Conservation (phyloP, 2,329 filamentous ascomycete genomes). For the Diaporthe vaccinii region DNA sequence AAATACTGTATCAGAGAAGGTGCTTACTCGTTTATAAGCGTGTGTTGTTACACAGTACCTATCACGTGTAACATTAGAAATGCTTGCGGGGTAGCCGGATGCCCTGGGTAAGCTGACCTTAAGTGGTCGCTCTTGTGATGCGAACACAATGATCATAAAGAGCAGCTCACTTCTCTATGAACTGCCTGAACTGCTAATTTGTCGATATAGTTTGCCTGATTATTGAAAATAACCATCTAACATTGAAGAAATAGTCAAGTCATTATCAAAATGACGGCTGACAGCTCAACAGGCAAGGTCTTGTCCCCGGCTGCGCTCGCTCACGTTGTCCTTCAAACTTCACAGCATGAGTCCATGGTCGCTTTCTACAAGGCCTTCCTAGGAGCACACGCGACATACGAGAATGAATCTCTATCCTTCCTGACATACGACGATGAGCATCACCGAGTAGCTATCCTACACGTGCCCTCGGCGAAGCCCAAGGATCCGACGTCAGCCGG, state of each 20-base stretch:
- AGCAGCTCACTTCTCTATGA: background rate
- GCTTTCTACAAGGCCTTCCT: slow-evolving; percentile 55
- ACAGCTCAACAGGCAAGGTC: background rate
- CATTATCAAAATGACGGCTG: slow-evolving; percentile 10
- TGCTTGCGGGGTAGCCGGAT: background rate
- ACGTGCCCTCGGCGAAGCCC: slow-evolving; percentile 45
- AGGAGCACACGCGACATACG: slow-evolving; percentile 48
- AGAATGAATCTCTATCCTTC: slow-evolving; percentile 51
- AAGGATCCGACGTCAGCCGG: slow-evolving; percentile 48
- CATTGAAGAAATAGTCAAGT: background rate
- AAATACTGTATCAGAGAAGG: background rate
- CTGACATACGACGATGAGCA: slow-evolving; percentile 62
- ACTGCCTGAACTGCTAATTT: background rate
- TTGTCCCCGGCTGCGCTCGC: slow-evolving; percentile 24
- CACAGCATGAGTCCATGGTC: slow-evolving; percentile 46
- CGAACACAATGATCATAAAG: background rate
- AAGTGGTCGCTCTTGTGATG: background rate
- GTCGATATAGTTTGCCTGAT: too few relatives aligned
- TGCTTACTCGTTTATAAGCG: background rate
- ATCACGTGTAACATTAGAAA: background rate
- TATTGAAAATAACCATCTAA: background rate
- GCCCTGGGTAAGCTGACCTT: background rate
- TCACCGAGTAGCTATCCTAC: slow-evolving; percentile 58
- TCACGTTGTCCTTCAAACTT: slow-evolving; percentile 40
- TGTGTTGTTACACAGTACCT: background rate